Percentiles rank a stretch among this genome's conserved stretches.
Conservation (phyloP, 495 filamentous ascomycete species). For the Pseudevernia furfuracea region DNA sequence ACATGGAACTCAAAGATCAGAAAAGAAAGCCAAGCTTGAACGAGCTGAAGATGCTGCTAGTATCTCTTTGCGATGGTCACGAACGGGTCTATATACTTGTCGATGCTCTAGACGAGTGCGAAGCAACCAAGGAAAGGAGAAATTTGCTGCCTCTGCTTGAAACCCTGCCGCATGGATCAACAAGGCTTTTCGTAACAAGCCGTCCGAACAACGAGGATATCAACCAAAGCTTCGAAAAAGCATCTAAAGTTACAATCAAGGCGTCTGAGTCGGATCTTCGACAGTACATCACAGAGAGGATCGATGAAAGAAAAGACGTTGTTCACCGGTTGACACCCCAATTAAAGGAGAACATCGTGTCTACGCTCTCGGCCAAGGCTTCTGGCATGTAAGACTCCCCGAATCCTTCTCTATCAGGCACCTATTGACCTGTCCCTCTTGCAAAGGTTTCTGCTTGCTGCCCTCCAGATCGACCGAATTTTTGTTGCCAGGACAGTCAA, state of each 20-base stretch:
- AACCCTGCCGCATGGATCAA: not conserved
- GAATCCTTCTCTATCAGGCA: not conserved
- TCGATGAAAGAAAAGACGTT: constrained; percentile 6
- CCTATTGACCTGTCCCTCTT: not conserved
- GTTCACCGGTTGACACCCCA: not conserved
- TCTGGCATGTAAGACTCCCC: constrained; percentile 2
- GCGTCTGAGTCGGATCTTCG: not conserved
- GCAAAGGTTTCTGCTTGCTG: constrained; percentile 18
- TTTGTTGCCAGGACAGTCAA: constrained; percentile 8
- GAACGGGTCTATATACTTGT: constrained; percentile 34
- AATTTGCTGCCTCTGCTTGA: constrained; percentile 2
- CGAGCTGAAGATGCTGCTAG: not conserved
- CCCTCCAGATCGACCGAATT: constrained; percentile 14
- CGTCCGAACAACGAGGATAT: constrained; percentile 16
- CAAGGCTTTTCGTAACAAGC: constrained; percentile 12
- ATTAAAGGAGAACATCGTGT: not conserved
- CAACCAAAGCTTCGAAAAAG: not conserved
- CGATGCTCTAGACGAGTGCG: constrained; percentile 42
- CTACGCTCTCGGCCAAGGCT: not conserved
- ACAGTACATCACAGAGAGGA: constrained; percentile 2
- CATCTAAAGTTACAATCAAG: not conserved
- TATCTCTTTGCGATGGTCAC: constrained; percentile 2
- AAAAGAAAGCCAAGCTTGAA: not conserved
- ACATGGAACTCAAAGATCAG: not conserved
- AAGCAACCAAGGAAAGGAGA: not conserved